phyloP scores from a whole-genome alignment of 768 basidiomycete species.

The Boletellus ananas region DNA sequence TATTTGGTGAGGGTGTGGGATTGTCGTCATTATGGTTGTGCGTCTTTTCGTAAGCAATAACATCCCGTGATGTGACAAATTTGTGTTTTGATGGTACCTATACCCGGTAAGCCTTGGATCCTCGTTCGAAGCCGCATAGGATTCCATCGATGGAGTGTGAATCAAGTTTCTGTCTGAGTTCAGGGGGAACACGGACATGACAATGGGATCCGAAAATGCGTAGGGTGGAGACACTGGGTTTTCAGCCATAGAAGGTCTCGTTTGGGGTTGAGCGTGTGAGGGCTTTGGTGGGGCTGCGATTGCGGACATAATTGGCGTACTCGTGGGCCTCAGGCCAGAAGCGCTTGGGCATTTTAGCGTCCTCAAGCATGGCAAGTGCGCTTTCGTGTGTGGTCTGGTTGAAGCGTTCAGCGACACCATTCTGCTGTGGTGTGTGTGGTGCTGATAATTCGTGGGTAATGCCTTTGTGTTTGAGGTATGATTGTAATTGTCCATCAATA shows the following conservation, averaged over 20 bases:
- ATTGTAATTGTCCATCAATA: neutral
- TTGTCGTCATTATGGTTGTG: neutral
- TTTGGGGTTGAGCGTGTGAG: constrained; percentile 14
- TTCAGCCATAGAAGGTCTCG: constrained; percentile 19
- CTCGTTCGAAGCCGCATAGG: constrained; percentile 1
- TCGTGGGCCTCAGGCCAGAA: constrained; percentile 23
- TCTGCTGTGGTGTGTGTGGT: neutral
- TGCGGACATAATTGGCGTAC: no score
- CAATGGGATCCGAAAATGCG: constrained; percentile 20
- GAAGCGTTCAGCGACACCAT: constrained; percentile 5
- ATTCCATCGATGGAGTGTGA: constrained; percentile 9
- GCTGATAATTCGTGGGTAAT: neutral
- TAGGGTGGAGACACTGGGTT: constrained; percentile 22
- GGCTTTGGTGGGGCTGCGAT: constrained; percentile 3
- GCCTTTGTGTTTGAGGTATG: neutral
- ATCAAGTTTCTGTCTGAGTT: constrained; percentile 2
- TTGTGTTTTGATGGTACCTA: neutral
- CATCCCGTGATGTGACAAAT: neutral
- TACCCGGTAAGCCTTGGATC: constrained; percentile 11
- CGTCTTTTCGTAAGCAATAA: no score
- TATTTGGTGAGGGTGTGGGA: no score
- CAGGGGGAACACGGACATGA: constrained; percentile 1
- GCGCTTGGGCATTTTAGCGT: constrained; percentile 11
- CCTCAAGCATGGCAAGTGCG: constrained; percentile 23
- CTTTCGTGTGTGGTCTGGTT: constrained; percentile 26